Base-by-base conservation (phyloP, 2,329 filamentous ascomycete genomes). In the Nemania sp. region DNA sequence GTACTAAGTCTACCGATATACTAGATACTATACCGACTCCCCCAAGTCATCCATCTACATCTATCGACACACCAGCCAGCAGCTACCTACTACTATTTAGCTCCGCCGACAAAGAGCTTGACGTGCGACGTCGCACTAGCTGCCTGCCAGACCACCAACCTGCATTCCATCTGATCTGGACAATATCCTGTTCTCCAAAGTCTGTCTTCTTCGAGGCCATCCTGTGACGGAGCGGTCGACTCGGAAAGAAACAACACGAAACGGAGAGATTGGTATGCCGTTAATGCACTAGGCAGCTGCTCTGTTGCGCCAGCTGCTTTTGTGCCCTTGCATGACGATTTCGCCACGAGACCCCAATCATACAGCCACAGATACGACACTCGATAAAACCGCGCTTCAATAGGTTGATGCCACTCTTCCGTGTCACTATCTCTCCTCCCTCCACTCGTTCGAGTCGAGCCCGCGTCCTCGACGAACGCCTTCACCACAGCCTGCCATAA, bases 331-430 rank as follows among this genome's bases (percentile, higher is more conserved):
- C 53, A 57, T 55, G 27, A 49, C 54, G 27, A 56, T 54, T 60
- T 67, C 51, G 62, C 67, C 67, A 60, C 54, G 59, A 51, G 27
- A 51, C 51, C 59, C 53, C 58, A 26, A 22, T 47, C 29, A 62
- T 62, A n/a, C n/a, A 65, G 43, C 41, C 54, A 60, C 62, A 49
- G 47, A 49, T 66, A 55, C 62, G 20, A 59, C 63, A n/a, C 35
- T 59, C 55, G 47, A 66, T 35, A 45, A 18, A n/a, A 27, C 51
- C 32, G 18, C 38, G 8, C 22, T 35, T 43, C 29, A n/a, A 52
- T 45, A 43, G 63, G 47, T 68, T 65, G 64, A 70, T 70, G 61
- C 61, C 57, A 62, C 61, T 45, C 47, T 38, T 47, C 43, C 35
- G 64, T 69, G 54, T 62, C 52, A 53, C 60, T 54, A 11, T 43